Evolutionary conservation across 345 rosid genomes (phyloP), one percentile per base, ranked within the genome.

Genomic region (Brassica cretica): DNA sequence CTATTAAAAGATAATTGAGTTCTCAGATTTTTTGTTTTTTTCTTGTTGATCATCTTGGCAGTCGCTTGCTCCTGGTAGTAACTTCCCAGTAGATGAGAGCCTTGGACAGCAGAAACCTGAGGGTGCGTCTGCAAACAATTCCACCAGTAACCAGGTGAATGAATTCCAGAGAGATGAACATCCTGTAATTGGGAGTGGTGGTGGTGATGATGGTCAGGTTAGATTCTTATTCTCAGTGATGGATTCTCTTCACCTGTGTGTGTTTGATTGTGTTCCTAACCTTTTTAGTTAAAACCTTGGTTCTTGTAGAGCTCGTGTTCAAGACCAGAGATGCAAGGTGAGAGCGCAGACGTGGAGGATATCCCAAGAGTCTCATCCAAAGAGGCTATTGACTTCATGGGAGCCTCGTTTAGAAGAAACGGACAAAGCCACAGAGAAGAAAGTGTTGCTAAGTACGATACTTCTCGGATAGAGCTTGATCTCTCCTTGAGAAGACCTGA

Each of bases 291-390:
- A 2, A 24, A 35, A 24, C 59, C 37, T 78, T 80, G 85, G 86
- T 67, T 84, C 58, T 75, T 88, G 86, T 88, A 89, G 98, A 94
- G 96, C 86, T 89, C 96, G 73, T 90, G 92, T 80, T 86, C 93
- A 29, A 90, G 87, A 75, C 91, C 92, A 51, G 91, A 89, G 65
- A 71, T 84, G 83, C 91, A 88, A 81, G 88, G 85, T 21, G 94
- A 90, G 76, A 75, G 84, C 64, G 82, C 79, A 10, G 82, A 73
- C 35, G 73, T 82, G 73, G 87, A 88, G 67, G 86, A 80, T 8
- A 71, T 21, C 5, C 35, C 58, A 1, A 70, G 62, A 74, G 72
- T 53, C 79, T 83, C 84, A 19, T 78, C 85, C 12, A 85, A 82
- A 86, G 84, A 87, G 80, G 89, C 87, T 15, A 87, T 89, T 24